phyloP scores from a whole-genome alignment of 768 basidiomycete species.

The Suillus brevipes region DNA sequence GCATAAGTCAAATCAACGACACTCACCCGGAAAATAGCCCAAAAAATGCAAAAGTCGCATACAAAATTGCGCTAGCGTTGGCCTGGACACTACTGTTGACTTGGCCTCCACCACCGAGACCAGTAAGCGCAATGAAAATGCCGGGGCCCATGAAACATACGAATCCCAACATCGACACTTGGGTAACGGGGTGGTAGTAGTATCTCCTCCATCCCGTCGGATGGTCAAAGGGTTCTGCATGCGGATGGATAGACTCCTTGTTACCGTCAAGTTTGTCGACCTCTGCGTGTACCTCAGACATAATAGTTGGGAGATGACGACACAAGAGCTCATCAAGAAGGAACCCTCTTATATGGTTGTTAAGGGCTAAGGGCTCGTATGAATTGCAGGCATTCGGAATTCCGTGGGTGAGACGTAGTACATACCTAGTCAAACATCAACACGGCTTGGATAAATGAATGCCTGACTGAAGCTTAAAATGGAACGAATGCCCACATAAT shows the following conservation, averaged over 20 bases:
- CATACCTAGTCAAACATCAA: not conserved
- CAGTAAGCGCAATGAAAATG: conserved; percentile 77
- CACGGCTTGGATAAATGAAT: not conserved
- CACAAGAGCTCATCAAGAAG: not conserved
- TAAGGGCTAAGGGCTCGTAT: not conserved
- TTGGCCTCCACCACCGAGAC: conserved; percentile 80
- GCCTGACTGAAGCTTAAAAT: not conserved
- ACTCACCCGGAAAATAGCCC: conserved; percentile 71
- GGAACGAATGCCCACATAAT: not conserved
- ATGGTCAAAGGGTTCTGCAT: conserved; percentile 38
- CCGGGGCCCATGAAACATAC: conserved; percentile 63
- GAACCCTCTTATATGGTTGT: not conserved
- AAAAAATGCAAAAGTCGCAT: conserved; percentile 58
- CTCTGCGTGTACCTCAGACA: conserved; percentile 22
- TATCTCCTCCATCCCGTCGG: conserved; percentile 53
- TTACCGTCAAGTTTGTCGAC: not conserved
- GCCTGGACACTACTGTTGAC: conserved; percentile 63
- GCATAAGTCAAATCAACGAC: conserved; percentile 15
- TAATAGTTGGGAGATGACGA: conserved; percentile 6
- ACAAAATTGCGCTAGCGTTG: conserved; percentile 69
- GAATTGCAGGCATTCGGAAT: not conserved
- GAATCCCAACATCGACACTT: conserved; percentile 61
- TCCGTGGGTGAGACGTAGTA: not conserved
- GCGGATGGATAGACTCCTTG: not conserved
- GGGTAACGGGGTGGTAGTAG: conserved; percentile 50